Evolutionary conservation across 164 flowering plant genomes (phyloP), one percentile per base, ranked within the genome.

Genomic region (Pachysandra terminalis): DNA sequence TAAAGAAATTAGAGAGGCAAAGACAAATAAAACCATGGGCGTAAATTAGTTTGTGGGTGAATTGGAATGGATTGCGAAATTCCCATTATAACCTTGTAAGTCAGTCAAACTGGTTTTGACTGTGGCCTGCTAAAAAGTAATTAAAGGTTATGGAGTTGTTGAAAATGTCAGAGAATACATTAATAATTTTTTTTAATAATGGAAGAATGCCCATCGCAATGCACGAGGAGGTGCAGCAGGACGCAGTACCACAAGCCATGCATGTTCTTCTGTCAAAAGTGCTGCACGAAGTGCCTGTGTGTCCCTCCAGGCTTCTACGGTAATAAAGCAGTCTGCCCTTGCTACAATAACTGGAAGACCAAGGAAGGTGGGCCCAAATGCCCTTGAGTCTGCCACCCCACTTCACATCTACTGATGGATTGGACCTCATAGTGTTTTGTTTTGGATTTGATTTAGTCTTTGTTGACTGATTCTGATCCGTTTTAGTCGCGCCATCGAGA

Each of bases 341-440:
- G 90, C 83, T 86, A 86, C 86, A 86, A 82, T 70, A 82, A 82
- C 80, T 83, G 89, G 89, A 83, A 83, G 84, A 85, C 89, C 68
- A 67, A 83, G 79, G 40, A 73, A 64, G 87, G 86, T 19, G 79
- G 86, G 24, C 90, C 90, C 0, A 84, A 86, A 58, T 86, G 90
- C 85, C 90, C 90, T 45, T 80, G 37, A 63, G 41, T 27, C 9
- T 7, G 45, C 3, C 54, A 1, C 28, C 0, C 22, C 14, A 21
- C 53, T n/a, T 24, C 6, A 4, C 21, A 12, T 35, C 41, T 55
- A 2, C 24, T n/a, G n/a, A n/a, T n/a, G n/a, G n/a, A n/a, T n/a
- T n/a, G n/a, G n/a, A n/a, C n/a, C n/a, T n/a, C n/a, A n/a, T n/a
- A n/a, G n/a, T 40, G 45, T 40, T 45, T 45, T 45, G 4, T 12